Evolutionary conservation across 345 rosid species (phyloP).

Genomic region (Ceriops zippeliana): DNA sequence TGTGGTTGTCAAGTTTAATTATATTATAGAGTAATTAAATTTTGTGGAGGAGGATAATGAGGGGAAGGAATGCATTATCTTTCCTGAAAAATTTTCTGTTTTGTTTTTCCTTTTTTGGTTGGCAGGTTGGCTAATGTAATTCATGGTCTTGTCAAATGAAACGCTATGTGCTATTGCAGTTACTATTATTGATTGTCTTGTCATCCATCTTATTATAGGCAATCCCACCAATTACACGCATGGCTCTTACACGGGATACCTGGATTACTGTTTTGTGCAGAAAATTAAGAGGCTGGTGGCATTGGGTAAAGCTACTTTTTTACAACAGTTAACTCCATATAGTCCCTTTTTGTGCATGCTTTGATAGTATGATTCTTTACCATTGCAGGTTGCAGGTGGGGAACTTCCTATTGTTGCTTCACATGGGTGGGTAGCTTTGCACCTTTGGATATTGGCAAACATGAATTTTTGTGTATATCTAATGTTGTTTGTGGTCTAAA

Average conservation of each 20-base stretch:
- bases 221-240: slow-evolving; percentile 83
- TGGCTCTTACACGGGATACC: slow-evolving; percentile 96
- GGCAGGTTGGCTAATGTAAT: too few species aligned
- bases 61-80: too few species aligned
- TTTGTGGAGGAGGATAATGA: too few species aligned
- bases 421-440: slow-evolving; percentile 70
- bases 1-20: too few species aligned
- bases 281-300: slow-evolving; percentile 99
- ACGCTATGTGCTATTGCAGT: not conserved
- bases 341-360: not conserved
- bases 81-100: too few species aligned
- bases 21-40: too few species aligned
- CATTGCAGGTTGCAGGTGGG: slow-evolving; percentile 88
- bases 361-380: slow-evolving; percentile 27
- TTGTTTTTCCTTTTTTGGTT: too few species aligned
- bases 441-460: slow-evolving; percentile 13
- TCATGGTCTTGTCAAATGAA: not conserved
- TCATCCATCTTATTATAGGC: slow-evolving; percentile 44
- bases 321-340: slow-evolving; percentile 15
- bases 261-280: slow-evolving; percentile 98
- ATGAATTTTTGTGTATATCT: slow-evolving; percentile 20
- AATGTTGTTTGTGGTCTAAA: slow-evolving; percentile 21
- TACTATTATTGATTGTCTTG: slow-evolving; percentile 6
- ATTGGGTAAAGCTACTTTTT: slow-evolving; percentile 64
- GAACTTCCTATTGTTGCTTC: slow-evolving; percentile 93